Base-by-base conservation (phyloP, 495 filamentous ascomycete species). In the Hyphodiscus hymeniophilus region DNA sequence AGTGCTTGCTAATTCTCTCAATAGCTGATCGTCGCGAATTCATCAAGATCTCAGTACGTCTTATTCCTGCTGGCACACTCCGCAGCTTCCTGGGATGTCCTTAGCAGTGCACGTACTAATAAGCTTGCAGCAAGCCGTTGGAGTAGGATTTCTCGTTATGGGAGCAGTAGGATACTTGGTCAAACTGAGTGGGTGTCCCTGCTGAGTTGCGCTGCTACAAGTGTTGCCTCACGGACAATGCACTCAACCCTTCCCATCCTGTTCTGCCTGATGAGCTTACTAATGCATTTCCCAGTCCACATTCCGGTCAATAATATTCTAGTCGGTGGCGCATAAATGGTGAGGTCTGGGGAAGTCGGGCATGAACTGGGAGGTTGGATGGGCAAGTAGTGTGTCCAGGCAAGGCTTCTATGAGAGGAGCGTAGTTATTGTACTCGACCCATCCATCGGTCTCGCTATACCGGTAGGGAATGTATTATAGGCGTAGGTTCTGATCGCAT, bases 121-220 rank as follows among this genome's bases (percentile, higher is more conserved):
- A n/a, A n/a, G n/a, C n/a, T n/a, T n/a, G n/a, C n/a, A n/a, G 59
- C 89, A 95, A 67, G 91, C 92, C 50, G 92, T 98, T 50, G 92
- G 91, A 55, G 82, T 94, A 56, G 88, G 88, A 39, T 94, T 94
- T 69, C 60, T 94, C 23, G 79, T 91, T 34, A 92, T 94, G 86
- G 85, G 83, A 56, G 68, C 71, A 45, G 40, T 50, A 24, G 91
- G 91, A 46, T 96, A 92, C 70, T 69, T 95, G 44, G 85, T 96
- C 59, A 98, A 98, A 74, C 77, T 98, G 59, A 89, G 85, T 89
- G 73, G 49, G 81, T 20, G 44, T 12, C 54, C 42, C 32, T 26
- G 16, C 21, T 18, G 35, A 16, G 22, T 18, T 42, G 0, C 2
- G 13, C 10, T 13, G 20, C 24, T 15, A 6, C 15, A 5, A 33